phyloP scores from a whole-genome alignment of 148 eudicot genomes.

The Rhododendron ovatum region DNA sequence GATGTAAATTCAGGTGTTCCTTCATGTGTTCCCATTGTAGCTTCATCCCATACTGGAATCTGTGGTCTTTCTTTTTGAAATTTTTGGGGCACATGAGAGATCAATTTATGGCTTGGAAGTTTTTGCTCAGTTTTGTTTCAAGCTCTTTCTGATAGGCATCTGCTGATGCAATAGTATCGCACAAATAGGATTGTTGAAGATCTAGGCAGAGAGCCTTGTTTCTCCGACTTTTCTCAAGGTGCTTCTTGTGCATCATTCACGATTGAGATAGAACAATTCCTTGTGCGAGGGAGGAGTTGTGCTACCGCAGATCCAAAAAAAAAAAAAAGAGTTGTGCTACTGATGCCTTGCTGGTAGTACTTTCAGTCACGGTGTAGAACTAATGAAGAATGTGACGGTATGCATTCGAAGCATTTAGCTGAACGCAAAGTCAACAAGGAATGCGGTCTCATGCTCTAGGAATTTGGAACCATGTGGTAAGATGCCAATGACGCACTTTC shows the following conservation, averaged over 20 bases:
- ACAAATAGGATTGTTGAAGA: background rate
- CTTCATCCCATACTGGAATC: background rate
- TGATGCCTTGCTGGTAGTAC: background rate
- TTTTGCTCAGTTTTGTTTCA: conserved; percentile 13
- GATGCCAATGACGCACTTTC: background rate
- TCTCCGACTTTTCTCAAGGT: background rate
- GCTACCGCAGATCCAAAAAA: background rate
- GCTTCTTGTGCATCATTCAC: background rate
- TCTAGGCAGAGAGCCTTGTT: background rate
- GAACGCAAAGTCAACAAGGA: background rate
- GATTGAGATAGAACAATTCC: background rate
- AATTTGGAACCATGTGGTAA: background rate
- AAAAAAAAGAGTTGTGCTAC: background rate
- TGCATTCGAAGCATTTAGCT: too few species aligned
- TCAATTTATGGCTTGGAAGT: conserved; percentile 5
- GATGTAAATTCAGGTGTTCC: conserved; percentile 15
- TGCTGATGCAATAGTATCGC: background rate
- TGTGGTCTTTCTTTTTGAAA: conserved; percentile 9
- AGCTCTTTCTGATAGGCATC: background rate
- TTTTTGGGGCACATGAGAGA: conserved; percentile 7
- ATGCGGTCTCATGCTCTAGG: background rate
- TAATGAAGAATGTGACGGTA: background rate
- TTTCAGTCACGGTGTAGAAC: background rate
- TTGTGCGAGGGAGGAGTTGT: background rate
- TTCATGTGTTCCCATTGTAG: conserved; percentile 12